A percentile compares a stretch with the other conserved stretches of the same genome.
Conservation (phyloP, 805 yeast species). For the Candida broadrunensis region DNA sequence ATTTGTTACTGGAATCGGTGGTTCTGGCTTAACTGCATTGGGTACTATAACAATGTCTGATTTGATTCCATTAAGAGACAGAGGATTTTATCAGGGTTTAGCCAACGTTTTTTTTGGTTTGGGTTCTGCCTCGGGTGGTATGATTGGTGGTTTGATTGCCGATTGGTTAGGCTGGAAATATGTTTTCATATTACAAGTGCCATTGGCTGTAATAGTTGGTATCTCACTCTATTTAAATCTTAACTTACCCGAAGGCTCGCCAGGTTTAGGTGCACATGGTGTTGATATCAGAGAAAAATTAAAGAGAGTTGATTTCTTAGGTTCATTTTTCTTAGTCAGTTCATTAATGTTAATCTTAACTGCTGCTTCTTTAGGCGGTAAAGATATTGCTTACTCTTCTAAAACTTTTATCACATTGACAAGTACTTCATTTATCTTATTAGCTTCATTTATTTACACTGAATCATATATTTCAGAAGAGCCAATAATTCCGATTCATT, state of each 20-base stretch:
- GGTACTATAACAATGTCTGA: conserved; percentile 77
- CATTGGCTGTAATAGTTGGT: conserved; percentile 42
- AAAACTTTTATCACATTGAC: conserved; percentile 34
- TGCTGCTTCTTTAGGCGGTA: conserved; percentile 67
- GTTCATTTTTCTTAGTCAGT: conserved; percentile 57
- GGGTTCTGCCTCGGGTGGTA: conserved; percentile 54
- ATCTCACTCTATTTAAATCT: conserved; percentile 35
- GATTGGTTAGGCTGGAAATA: conserved; percentile 52
- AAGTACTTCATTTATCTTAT: conserved; percentile 30
- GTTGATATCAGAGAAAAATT: conserved; percentile 46
- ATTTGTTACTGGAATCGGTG: conserved; percentile 82
- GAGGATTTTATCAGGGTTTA: conserved; percentile 83
- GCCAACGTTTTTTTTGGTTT: conserved; percentile 73
- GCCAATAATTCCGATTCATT: conserved; percentile 66
- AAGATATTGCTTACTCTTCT: conserved; percentile 47
- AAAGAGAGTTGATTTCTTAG: conserved; percentile 63
- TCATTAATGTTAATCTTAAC: conserved; percentile 58
- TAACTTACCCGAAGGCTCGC: conserved; percentile 51
- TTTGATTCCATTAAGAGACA: conserved; percentile 66
- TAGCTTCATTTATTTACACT: conserved; percentile 44
- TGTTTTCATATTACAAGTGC: conserved; percentile 39
- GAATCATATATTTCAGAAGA: conserved; percentile 54
- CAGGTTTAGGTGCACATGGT: conserved; percentile 52
- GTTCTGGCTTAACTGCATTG: conserved; percentile 81
- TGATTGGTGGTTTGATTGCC: conserved; percentile 52